Conservation (phyloP, 2,329 filamentous ascomycete species). For the Fusarium sp. region DNA sequence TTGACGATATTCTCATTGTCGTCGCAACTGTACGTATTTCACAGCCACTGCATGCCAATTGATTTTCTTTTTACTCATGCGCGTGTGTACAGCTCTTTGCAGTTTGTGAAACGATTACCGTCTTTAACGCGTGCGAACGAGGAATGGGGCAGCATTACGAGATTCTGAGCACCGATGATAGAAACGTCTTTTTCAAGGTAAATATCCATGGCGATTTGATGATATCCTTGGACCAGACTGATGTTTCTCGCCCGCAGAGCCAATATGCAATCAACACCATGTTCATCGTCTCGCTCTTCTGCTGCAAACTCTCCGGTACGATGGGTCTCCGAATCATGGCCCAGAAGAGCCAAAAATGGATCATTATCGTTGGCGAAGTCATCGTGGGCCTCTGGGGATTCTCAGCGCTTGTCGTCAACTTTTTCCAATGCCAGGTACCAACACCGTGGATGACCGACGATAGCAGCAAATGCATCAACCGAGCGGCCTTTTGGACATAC, state of each 20-base stretch:
- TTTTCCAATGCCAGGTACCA: constrained; percentile 45
- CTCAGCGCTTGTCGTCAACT: constrained; percentile 40
- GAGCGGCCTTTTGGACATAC: constrained; percentile 42
- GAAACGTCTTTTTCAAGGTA: constrained; percentile 43
- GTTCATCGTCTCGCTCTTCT: constrained; percentile 42
- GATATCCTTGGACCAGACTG: no score
- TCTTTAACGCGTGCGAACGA: constrained; percentile 38
- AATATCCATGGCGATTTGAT: no score
- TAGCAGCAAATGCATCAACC: constrained; percentile 38
- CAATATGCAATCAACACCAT: constrained; percentile 45
- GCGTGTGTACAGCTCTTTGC: constrained; percentile 31
- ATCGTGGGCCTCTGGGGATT: constrained; percentile 42
- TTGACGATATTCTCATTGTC: constrained; percentile 44
- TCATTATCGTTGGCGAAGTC: constrained; percentile 34
- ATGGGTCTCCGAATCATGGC: constrained; percentile 44
- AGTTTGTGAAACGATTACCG: constrained; percentile 36
- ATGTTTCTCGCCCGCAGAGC: no score
- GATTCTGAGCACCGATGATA: constrained; percentile 21
- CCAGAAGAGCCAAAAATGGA: constrained; percentile 37
- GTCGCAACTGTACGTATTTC: constrained; percentile 40
- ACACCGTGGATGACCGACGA: constrained; percentile 45
- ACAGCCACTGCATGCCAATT: neutral
- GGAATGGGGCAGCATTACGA: constrained; percentile 41
- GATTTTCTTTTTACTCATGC: neutral
- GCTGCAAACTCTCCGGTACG: constrained; percentile 44